Base-by-base conservation (phyloP, 257 asterid genomes). In the Voacanga thouarsii region DNA sequence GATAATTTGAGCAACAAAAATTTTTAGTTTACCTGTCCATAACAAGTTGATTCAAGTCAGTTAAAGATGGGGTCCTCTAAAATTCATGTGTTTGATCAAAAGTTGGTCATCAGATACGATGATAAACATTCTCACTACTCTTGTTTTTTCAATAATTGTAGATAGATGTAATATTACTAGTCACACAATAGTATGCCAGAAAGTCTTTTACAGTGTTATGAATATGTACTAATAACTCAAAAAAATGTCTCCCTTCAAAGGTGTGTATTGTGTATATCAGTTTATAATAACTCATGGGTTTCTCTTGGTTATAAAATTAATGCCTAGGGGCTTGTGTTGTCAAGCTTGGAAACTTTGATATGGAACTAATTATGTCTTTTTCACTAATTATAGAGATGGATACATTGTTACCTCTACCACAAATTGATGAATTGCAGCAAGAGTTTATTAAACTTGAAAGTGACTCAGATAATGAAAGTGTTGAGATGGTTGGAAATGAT, bases 31-130 rank as follows among this genome's bases (percentile, higher is more conserved):
- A 94, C 98, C 98, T 94, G 99, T 79, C 99, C 99, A 77, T 91
- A 92, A 92, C 92, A 83, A 94, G 88, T 75, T 86, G 90, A 82
- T 94, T 94, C 85, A 94, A 84, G 82, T 92, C 97, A 84, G 92
- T 94, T 77, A 90, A 79, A 77, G 98, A 94, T 60, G 98, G 97
- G 9, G 97, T 89, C 88, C 89, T 92, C 88, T 91, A 93, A 82
- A 91, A 81, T 60, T 89, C 78, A 61, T 85, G 94, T 56, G 97
- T 97, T 97, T 94, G 88, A 81, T 75, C 64, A 82, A 80, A 49
- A 43, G 79, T 21, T 6, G 43, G 75, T 53, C 15, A 21, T 47
- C 55, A 12, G 60, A 37, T 80, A 44, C 71, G 69, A 39, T 18
- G 61, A 68, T 11, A 37, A 19, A 43, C 12, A 45, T 24, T 43